Conservation (phyloP, 192 early-diverging fungal genomes). For the Gaertneriomyces sp. region DNA sequence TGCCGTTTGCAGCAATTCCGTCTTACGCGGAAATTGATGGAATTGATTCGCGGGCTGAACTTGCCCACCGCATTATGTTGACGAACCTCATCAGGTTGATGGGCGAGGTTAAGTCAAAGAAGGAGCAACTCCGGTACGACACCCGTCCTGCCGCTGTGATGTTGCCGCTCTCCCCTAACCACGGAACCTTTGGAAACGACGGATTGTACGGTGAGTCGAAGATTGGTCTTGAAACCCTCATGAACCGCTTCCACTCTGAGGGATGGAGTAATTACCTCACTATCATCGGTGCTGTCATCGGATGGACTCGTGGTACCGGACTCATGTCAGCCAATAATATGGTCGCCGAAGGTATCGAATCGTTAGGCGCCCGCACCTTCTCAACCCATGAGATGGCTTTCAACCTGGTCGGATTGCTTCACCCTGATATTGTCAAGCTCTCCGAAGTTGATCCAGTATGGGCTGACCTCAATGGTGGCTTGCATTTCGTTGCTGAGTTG, state of each 20-base stretch:
- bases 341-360: constrained; percentile 83
- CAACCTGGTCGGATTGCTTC: constrained; percentile 84
- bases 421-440: constrained; percentile 70
- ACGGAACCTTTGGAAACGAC: constrained; percentile 87
- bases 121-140: constrained; percentile 68
- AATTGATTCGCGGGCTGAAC: constrained; percentile 84
- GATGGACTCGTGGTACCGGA: constrained; percentile 96
- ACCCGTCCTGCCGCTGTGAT: constrained; percentile 86
- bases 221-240: constrained; percentile 85
- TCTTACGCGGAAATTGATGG: constrained; percentile 83
- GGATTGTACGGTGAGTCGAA: constrained; percentile 94
- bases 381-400: constrained; percentile 90
- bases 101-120: constrained; percentile 80
- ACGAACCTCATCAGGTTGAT: constrained; percentile 86
- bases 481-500: constrained; percentile 81
- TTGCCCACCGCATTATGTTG: constrained; percentile 91
- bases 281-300: constrained; percentile 89
- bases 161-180: constrained; percentile 92
- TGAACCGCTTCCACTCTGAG: constrained; percentile 90
- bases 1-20: constrained; percentile 93
- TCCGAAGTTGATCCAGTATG: constrained; percentile 74
- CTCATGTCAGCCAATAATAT: constrained; percentile 91
- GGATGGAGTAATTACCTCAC: constrained; percentile 82
- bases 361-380: constrained; percentile 86
- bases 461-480: constrained; percentile 89